These are phyloP conservation scores for Physcomitrellopsis africana DNA, from an alignment of 225 moss, liverwort and hornwort species.

Conservation along the genomic window DNA sequence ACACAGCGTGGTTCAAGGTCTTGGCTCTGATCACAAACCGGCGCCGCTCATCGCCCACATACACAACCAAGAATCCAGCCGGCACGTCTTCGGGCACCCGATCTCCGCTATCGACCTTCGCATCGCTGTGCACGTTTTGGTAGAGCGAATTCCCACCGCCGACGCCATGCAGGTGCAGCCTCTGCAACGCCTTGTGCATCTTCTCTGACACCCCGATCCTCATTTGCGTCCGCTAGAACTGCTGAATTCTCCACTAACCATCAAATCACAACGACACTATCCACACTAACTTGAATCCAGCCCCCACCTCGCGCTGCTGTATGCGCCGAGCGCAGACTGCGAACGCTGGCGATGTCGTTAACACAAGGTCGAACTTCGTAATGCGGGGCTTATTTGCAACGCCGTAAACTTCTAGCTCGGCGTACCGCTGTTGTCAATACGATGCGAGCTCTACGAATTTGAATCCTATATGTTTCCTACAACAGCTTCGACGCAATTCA, in stretches of 20 bases:
- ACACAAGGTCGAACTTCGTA: background rate
- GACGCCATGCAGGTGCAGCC: constrained; percentile 16
- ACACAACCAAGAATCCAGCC: constrained; percentile 64
- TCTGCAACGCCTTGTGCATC: constrained; percentile 29
- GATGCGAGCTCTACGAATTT: background rate
- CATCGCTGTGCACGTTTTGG: background rate
- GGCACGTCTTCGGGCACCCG: constrained; percentile 41
- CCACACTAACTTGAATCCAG: too few relatives aligned
- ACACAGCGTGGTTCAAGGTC: constrained; percentile 45
- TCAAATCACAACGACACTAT: background rate
- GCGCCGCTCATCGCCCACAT: constrained; percentile 55
- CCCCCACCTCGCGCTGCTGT: too few relatives aligned
- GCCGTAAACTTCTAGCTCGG: background rate
- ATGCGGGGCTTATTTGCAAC: background rate
- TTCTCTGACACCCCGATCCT: constrained; percentile 24
- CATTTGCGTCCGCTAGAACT: background rate
- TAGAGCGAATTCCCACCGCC: constrained; percentile 16
- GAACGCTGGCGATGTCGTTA: background rate
- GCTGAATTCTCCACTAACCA: background rate
- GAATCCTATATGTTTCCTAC: background rate
- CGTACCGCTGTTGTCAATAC: background rate
- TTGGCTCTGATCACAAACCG: constrained; percentile 65
- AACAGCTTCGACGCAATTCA: too few relatives aligned
- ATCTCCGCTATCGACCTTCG: background rate
- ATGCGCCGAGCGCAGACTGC: background rate